Conservation (phyloP, 2,329 filamentous ascomycete species). For the Chaetomium sp. region DNA sequence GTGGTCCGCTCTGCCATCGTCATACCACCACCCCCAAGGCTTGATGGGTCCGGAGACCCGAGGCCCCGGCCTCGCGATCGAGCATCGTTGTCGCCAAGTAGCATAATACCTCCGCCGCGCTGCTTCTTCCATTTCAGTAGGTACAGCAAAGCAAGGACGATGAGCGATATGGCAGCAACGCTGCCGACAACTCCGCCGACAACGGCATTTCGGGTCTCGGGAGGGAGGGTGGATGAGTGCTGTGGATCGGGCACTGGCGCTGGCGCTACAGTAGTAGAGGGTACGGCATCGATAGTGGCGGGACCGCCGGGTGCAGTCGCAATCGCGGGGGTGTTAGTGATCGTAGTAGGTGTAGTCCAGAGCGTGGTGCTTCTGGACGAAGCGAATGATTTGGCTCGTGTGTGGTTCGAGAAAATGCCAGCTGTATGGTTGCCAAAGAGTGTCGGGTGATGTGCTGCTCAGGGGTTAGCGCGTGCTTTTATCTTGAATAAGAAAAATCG, state of each 20-base stretch:
- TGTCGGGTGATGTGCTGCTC: conserved; percentile 14
- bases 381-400: conserved; percentile 21
- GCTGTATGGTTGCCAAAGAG: conserved; percentile 25
- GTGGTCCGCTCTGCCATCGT: conserved; percentile 42
- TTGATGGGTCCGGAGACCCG: conserved; percentile 18
- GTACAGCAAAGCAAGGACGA: conserved; percentile 38
- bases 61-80: conserved; percentile 21
- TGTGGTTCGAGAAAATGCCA: conserved; percentile 24
- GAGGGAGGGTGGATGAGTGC: conserved; percentile 21
- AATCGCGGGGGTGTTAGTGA: conserved; percentile 27
- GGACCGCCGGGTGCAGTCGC: conserved; percentile 4
- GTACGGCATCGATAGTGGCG: conserved; percentile 9
- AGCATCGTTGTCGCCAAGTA: conserved; percentile 37
- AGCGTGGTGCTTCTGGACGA: conserved; percentile 8
- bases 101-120: conserved; percentile 32
- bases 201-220: conserved; percentile 29
- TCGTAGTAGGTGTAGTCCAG: conserved; percentile 26
- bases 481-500: neutral
- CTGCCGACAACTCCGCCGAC: conserved; percentile 53
- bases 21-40: conserved; percentile 16
- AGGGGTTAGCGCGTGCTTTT: conserved; percentile 5
- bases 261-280: conserved; percentile 15
- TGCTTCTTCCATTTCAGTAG: conserved; percentile 51
- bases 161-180: conserved; percentile 51
- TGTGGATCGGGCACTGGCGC: conserved; percentile 22